A percentile compares a stretch with the other conserved stretches of the same genome.
Evolutionary conservation across 352 stramenopile genomes (phyloP).

Genomic region (Pythium rhizo-oryzae): DNA sequence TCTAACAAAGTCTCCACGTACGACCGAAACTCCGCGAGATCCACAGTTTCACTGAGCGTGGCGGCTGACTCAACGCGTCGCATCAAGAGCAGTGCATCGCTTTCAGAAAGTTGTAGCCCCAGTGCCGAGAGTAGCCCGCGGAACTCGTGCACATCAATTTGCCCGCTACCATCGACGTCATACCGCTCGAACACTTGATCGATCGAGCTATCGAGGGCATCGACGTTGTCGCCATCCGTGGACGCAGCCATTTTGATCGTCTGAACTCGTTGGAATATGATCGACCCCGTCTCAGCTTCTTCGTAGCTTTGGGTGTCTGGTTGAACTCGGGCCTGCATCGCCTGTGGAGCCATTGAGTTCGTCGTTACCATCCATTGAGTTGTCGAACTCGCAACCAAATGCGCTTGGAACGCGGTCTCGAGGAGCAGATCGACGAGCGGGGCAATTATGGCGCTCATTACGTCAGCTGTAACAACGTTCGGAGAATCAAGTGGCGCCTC

Average conservation of each 20-base stretch:
- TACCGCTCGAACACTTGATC: constrained; percentile 60
- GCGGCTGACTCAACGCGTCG: constrained; percentile 36
- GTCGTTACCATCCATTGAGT: constrained; percentile 42
- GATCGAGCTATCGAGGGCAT: constrained; percentile 21
- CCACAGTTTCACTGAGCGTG: constrained; percentile 25
- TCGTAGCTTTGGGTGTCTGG: constrained; percentile 12
- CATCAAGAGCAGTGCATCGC: constrained; percentile 53
- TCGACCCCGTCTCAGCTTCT: constrained; percentile 15
- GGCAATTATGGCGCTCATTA: constrained; percentile 37
- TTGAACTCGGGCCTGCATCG: constrained; percentile 12
- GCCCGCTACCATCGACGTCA: constrained; percentile 52
- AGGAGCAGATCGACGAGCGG: constrained; percentile 49
- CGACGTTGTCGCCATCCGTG: constrained; percentile 23
- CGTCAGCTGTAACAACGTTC: constrained; percentile 25
- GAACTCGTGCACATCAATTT: constrained; percentile 69
- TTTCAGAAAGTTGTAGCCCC: constrained; percentile 42
- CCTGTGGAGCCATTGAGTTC: constrained; percentile 31
- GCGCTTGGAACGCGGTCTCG: constrained; percentile 40
- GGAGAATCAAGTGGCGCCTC: background rate
- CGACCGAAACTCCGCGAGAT: constrained; percentile 34
- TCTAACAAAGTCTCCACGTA: constrained; percentile 27
- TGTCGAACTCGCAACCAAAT: constrained; percentile 37
- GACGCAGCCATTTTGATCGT: constrained; percentile 33
- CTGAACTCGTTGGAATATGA: constrained; percentile 57
- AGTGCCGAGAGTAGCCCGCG: constrained; percentile 38